Base-by-base conservation (phyloP, 116 monocot genomes). In the Dioscorea cayenensis region DNA sequence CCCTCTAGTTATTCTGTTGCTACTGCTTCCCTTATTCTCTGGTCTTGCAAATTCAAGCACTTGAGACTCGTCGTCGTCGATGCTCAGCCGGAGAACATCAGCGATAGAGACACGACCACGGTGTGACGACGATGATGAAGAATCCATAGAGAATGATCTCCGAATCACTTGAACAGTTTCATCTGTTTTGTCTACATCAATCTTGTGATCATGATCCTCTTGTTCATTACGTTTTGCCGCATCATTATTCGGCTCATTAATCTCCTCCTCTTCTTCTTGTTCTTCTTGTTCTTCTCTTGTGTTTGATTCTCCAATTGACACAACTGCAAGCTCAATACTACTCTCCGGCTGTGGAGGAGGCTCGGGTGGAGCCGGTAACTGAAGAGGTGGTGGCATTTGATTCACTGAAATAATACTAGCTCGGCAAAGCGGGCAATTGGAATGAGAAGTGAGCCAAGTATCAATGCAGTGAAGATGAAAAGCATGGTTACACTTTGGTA, bases 391-490 rank as follows among this genome's bases (percentile, higher is more conserved):
- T 0, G 75, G 51, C 0, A 63, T n/a, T 0, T 71, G 43, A 52
- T 64, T 36, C 4, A 25, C 51, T 2, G 65, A 60, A 7, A 74
- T 68, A 43, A 95, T 80, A 61, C 74, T 78, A 22, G 89, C 75
- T 3, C 95, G 95, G 69, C 95, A 95, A 43, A 92, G 85, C 2
- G 95, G 92, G 82, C 92, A 89, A 36, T 84, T 92, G 50, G 89
- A 85, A 73, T 92, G 85, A 6, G 89, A 81, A 68, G 74, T 79
- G 27, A 89, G 58, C 92, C 92, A 92, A 0, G 87, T 83, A 49
- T 95, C 95, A 66, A 95, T 95, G 82, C 95, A 92, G 11, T 64
- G 75, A 59, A 95, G 60, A 13, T 95, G 95, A 73, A 92, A 95
- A 2, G 92, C 92, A 37, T 95, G 95, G 58, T 78, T 70, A 65